Percentiles rank a stretch among this genome's conserved stretches.
phyloP scores from a whole-genome alignment of 169 alveolate genomes.

The Plasmodium inui region DNA sequence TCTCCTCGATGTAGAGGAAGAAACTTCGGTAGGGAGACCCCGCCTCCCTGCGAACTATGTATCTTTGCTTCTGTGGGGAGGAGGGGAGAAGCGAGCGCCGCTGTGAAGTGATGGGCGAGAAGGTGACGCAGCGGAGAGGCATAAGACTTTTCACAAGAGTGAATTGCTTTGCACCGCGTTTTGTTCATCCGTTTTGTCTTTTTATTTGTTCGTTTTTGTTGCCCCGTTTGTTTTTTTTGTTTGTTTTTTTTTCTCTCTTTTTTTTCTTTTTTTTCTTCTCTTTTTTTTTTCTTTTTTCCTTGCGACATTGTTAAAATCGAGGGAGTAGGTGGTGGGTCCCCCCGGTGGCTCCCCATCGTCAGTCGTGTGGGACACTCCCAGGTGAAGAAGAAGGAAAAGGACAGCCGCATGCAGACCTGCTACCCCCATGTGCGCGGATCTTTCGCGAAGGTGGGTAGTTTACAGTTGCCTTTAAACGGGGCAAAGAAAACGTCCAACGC shows the following conservation, averaged over 20 bases:
- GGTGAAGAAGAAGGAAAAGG: constrained; percentile 38
- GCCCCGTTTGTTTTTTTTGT: neutral
- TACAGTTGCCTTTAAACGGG: neutral
- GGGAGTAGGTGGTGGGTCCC: constrained; percentile 31
- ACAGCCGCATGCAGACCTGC: neutral
- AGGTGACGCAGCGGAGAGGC: neutral
- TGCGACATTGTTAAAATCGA: constrained; percentile 52
- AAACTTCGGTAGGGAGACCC: constrained; percentile 55
- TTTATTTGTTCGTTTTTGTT: neutral
- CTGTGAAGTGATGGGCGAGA: neutral
- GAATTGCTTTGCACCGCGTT: neutral
- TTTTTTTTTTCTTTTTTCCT: constrained; percentile 1
- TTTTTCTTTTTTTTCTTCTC: constrained; percentile 1
- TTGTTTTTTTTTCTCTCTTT: neutral
- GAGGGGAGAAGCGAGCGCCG: neutral
- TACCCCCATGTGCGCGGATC: constrained; percentile 21
- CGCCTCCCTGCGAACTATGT: constrained; percentile 41
- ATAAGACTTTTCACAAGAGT: neutral
- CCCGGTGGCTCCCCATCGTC: constrained; percentile 4
- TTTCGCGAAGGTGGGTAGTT: neutral
- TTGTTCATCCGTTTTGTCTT: neutral
- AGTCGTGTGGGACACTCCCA: neutral
- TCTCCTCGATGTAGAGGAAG: constrained; percentile 55
- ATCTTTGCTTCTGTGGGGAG: constrained; percentile 52
- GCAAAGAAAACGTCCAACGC: neutral